Evolutionary conservation across 2,329 filamentous ascomycete species (phyloP), one percentile per base, ranked within the genome.

Genomic region (Neoascochyta sp.): DNA sequence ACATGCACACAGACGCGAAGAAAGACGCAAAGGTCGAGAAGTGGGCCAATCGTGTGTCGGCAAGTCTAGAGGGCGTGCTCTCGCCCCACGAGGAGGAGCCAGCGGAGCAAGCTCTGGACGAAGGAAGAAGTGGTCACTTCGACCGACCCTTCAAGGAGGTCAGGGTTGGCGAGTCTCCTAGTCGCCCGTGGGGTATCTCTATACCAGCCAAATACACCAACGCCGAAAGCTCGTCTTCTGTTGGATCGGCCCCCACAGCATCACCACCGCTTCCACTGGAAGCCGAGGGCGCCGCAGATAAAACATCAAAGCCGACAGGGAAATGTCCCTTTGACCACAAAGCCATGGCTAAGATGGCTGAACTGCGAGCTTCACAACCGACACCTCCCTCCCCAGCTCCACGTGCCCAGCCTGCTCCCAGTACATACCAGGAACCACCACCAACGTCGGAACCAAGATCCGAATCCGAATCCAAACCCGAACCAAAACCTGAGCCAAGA

Each of bases 91-190:
- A 66, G 10, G 55, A 64, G 16, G 43, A 47, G 20, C 65, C 47
- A 13, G 43, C 46, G 63, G 32, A 66, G 63, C 24, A 65, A n/a
- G 36, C 27, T 10, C 21, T 45, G n/a, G 74, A 76, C 3, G 75
- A 79, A 16, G 74, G 80, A 24, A 75, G 87, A 34, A 72, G 80
- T 42, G 74, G 80, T 34, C 84, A 81, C 52, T 95, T 95, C 57
- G 87, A 94, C 45, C 77, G 89, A 24, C 81, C 85, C 0, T 63
- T 96, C 29, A 86, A 90, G 55, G 90, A 95, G 50, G 78, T 96
- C 7, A 76, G 90, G n/a, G 80, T 96, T 13, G 90, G 90, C 23
- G 90, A 96, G 63, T 94, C 86, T 9, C 90, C 90, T 4, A 94
- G 85, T 60, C 75, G 90, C 24, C 90, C 90, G 9, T 95, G 89